phyloP scores from a whole-genome alignment of 2,329 filamentous ascomycete species.

The Penicillium nordicum region DNA sequence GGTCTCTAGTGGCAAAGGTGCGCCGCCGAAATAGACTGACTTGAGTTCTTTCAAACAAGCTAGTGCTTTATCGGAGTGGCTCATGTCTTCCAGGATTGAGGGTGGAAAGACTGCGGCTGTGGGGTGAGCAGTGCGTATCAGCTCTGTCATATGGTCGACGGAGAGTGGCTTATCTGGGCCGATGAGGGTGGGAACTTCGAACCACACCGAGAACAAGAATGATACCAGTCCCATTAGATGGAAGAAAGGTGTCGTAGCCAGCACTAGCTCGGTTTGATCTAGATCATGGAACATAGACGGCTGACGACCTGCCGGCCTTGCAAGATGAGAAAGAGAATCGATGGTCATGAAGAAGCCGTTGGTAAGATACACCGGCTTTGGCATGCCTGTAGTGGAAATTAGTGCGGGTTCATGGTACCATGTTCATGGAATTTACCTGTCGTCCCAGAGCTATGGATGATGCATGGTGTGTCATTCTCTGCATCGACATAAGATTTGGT shows the following conservation, averaged over 20 bases:
- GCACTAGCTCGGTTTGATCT: conserved; percentile 10
- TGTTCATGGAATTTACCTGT: conserved; percentile 31
- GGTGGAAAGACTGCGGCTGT: conserved; percentile 23
- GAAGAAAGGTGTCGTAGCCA: conserved; percentile 26
- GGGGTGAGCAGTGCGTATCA: conserved; percentile 18
- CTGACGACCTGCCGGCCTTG: conserved; percentile 16
- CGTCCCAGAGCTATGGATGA: conserved; percentile 40
- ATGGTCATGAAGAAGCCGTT: conserved; percentile 25
- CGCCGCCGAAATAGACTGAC: conserved; percentile 19
- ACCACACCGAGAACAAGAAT: conserved; percentile 19
- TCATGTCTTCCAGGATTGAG: conserved; percentile 28
- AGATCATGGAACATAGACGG: conserved; percentile 9
- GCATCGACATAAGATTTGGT: conserved; percentile 21
- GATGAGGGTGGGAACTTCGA: conserved; percentile 17
- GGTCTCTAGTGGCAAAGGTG: conserved; percentile 16
- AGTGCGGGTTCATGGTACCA: conserved; percentile 14
- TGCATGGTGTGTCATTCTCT: conserved; percentile 24
- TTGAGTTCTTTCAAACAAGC: conserved; percentile 9
- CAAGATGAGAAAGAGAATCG: conserved; percentile 7
- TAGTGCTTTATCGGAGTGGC: conserved; percentile 16
- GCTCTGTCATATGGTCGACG: conserved; percentile 18
- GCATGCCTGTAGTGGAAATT: conserved; percentile 20
- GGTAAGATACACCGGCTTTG: conserved; percentile 31
- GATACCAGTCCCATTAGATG: conserved; percentile 28
- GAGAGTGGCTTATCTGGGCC: conserved; percentile 28